Conservation (phyloP, 805 yeast genomes). For the Priceomyces haplophilus region DNA sequence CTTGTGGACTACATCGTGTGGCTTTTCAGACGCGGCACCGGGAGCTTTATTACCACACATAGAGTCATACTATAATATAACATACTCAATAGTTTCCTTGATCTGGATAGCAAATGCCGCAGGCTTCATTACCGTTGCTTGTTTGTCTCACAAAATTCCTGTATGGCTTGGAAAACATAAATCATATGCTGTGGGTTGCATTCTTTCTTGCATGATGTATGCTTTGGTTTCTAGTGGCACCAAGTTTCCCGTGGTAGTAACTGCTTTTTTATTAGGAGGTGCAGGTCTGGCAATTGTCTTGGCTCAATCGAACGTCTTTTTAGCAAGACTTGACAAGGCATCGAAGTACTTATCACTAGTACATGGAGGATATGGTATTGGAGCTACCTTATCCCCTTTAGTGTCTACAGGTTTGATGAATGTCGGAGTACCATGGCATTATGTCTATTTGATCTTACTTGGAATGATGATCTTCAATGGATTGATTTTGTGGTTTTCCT, state of each 20-base stretch:
- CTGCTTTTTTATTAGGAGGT: constrained; percentile 58
- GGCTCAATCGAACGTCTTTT: constrained; percentile 51
- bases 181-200: constrained; percentile 31
- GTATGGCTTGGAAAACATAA: constrained; percentile 19
- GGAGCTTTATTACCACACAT: constrained; percentile 28
- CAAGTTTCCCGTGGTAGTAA: constrained; percentile 45
- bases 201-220: constrained; percentile 38
- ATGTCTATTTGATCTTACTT: constrained; percentile 48
- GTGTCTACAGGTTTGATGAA: constrained; percentile 55
- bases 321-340: constrained; percentile 48
- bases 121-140: constrained; percentile 25
- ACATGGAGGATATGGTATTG: constrained; percentile 71
- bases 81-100: constrained; percentile 24
- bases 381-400: constrained; percentile 69
- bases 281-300: constrained; percentile 49
- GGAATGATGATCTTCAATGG: constrained; percentile 35
- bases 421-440: constrained; percentile 52
- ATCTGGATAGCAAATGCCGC: constrained; percentile 28
- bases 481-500: constrained; percentile 39
- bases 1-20: constrained; percentile 19
- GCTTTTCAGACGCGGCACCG: constrained; percentile 26
- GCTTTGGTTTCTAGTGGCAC: constrained; percentile 48
- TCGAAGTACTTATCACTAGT: constrained; percentile 57
- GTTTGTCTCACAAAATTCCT: constrained; percentile 22
- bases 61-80: constrained; percentile 20